Evolutionary conservation across 2,329 filamentous ascomycete species (phyloP).

Genomic region (Dryadomyces sulphureus): DNA sequence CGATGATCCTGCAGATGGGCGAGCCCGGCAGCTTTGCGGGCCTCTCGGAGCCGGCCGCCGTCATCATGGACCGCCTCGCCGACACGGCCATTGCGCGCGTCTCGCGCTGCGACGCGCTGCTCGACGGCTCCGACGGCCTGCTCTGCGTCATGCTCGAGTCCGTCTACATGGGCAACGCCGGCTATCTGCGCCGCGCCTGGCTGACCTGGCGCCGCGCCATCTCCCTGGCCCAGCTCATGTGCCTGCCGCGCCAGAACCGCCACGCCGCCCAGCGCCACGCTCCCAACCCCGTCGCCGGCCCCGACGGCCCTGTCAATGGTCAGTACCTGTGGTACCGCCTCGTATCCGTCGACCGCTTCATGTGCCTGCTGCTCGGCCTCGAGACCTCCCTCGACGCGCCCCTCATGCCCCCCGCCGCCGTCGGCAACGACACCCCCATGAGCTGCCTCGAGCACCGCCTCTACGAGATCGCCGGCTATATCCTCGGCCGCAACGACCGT

Average conservation of each 20-base stretch:
- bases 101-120: conserved; percentile 29
- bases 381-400: conserved; percentile 16
- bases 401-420: conserved; percentile 13
- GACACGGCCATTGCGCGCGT: conserved; percentile 17
- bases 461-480: conserved; percentile 18
- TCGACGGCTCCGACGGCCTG: conserved; percentile 29
- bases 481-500: conserved; percentile 22
- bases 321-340: conserved; percentile 31
- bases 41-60: conserved; percentile 12
- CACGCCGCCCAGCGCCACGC: not conserved
- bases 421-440: conserved; percentile 16
- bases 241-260: conserved; percentile 2
- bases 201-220: conserved; percentile 28
- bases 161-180: conserved; percentile 29
- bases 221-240: conserved; percentile 13
- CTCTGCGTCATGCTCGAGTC: conserved; percentile 35
- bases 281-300: conserved; percentile 9
- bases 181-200: conserved; percentile 31
- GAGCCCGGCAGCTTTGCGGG: conserved; percentile 2
- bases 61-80: conserved; percentile 1
- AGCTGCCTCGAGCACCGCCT: conserved; percentile 22
- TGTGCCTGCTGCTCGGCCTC: conserved; percentile 31
- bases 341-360: conserved; percentile 27
- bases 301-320: conserved; percentile 14
- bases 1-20: conserved; percentile 17